Base-by-base conservation (phyloP, 2,329 filamentous ascomycete species). In the Cladobotryum protrusum region DNA sequence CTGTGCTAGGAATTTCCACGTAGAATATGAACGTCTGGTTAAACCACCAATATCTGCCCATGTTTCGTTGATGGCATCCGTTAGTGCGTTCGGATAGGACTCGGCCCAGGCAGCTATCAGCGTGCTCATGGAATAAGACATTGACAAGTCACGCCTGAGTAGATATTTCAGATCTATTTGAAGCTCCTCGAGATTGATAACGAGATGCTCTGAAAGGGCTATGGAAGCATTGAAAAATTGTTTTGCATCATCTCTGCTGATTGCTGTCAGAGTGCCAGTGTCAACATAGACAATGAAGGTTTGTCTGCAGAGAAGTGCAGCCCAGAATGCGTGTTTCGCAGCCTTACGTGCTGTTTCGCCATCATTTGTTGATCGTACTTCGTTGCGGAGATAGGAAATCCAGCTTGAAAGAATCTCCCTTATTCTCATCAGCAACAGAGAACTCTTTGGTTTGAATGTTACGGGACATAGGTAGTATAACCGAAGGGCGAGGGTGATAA, bases 291-390 rank as follows among this genome's bases (percentile, higher is more conserved):
- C 50, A 1, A 53, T 50, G 45, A 67, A 71, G 0, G 68, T 72
- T 14, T 63, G 62, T n/a, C 69, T 69, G 45, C 80, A 84, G 0
- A 86, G 65, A 1, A 86, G 53, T 0, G 82, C 74, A 0, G 80
- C 74, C 64, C 73, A 74, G 1, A 85, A 69, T 0, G 71, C 70
- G 52, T 78, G 81, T 0, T 19, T 43, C 0, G 59, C 47, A 19
- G 45, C 40, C 15, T 57, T 69, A 15, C 66, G 63, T 0, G 72
- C 64, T 0, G 61, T 62, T 1, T 70, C 63, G 0, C 63, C 59
- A 15, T 78, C 70, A 29, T 29, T 9, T 29, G 24, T 29, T 29
- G 24, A 29, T 29, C 24, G 3, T 4, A 29, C 24, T 29, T 29
- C 24, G 24, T 29, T 29, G 24, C 24, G 24, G 24, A 29, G 24